These are phyloP conservation scores for Pseudohalonectria lignicola DNA, from an alignment of 2,329 filamentous ascomycete genomes.

Conservation along the genomic window DNA sequence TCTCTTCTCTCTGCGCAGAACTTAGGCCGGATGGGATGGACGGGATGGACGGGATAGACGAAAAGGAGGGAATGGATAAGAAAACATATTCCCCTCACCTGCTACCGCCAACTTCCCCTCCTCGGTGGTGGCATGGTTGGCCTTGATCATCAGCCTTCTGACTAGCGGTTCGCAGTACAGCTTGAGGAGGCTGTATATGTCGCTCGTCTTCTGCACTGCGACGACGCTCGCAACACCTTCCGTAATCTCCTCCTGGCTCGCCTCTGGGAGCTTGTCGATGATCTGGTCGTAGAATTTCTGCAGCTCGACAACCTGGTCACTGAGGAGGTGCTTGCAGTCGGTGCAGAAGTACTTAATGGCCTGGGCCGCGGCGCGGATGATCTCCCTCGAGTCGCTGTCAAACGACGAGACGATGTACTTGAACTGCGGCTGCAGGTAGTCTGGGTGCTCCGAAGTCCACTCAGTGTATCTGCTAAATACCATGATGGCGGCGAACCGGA, in stretches of 20 bases:
- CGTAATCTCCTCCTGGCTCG: slow-evolving; percentile 91
- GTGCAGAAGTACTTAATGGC: slow-evolving; percentile 96
- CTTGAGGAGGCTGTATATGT: slow-evolving; percentile 78
- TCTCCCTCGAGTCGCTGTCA: slow-evolving; percentile 77
- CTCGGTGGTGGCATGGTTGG: slow-evolving; percentile 74
- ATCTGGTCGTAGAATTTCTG: slow-evolving; percentile 90
- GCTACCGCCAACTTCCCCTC: slow-evolving; percentile 78
- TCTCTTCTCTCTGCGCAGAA: too few species aligned
- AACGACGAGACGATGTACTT: slow-evolving; percentile 94
- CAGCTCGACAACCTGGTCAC: slow-evolving; percentile 72
- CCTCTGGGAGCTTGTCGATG: slow-evolving; percentile 71
- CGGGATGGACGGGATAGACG: too few species aligned
- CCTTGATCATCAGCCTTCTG: slow-evolving; percentile 72
- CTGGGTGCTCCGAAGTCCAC: slow-evolving; percentile 90
- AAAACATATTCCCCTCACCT: too few species aligned
- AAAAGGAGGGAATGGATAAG: too few species aligned
- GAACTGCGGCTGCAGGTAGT: slow-evolving; percentile 85
- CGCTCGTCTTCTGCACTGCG: slow-evolving; percentile 68
- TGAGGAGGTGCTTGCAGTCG: slow-evolving; percentile 81
- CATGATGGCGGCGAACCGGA: slow-evolving; percentile 98
- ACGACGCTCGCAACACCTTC: slow-evolving; percentile 91
- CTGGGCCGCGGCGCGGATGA: slow-evolving; percentile 82
- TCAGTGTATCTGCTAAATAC: slow-evolving; percentile 93
- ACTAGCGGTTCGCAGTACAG: slow-evolving; percentile 89
- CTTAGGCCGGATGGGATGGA: too few species aligned